Evolutionary conservation across 768 basidiomycete species (phyloP).

Genomic region (Lepiota venenata): DNA sequence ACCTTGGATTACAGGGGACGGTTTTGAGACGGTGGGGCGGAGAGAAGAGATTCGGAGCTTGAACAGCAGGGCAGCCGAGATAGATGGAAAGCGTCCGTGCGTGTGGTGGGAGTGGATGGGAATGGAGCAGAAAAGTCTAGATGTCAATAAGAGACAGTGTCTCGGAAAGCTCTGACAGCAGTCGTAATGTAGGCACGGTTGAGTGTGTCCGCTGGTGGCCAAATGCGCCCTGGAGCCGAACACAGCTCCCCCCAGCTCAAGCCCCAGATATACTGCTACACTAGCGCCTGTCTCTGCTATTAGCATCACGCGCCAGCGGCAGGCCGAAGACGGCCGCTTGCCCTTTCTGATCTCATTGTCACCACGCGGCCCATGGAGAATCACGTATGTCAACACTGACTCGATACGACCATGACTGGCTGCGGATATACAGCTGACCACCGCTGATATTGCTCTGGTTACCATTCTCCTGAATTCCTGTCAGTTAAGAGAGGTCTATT

Average conservation of each 20-base stretch:
- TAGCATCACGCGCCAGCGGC: neutral
- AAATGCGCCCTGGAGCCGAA: neutral
- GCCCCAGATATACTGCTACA: neutral
- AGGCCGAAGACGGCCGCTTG: neutral
- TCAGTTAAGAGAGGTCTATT: too few species aligned
- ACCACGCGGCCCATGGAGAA: neutral
- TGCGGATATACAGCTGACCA: neutral
- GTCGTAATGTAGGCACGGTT: neutral
- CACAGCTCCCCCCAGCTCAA: neutral
- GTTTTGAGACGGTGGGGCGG: neutral
- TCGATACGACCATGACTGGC: neutral
- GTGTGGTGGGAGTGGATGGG: neutral
- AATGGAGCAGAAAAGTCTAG: neutral
- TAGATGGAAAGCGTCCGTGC: neutral
- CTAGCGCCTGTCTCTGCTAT: neutral
- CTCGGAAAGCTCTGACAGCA: neutral
- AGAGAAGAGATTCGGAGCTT: constrained; percentile 1
- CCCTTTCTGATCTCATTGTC: constrained; percentile 3
- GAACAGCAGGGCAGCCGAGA: neutral
- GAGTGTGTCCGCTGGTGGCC: neutral
- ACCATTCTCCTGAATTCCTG: neutral
- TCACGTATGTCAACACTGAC: constrained; percentile 1
- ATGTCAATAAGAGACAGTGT: constrained; percentile 1
- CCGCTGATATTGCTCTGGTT: neutral
- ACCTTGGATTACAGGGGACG: neutral